Base-by-base conservation (phyloP, 2,329 filamentous ascomycete genomes). In the Monosporascus cannonballus region DNA sequence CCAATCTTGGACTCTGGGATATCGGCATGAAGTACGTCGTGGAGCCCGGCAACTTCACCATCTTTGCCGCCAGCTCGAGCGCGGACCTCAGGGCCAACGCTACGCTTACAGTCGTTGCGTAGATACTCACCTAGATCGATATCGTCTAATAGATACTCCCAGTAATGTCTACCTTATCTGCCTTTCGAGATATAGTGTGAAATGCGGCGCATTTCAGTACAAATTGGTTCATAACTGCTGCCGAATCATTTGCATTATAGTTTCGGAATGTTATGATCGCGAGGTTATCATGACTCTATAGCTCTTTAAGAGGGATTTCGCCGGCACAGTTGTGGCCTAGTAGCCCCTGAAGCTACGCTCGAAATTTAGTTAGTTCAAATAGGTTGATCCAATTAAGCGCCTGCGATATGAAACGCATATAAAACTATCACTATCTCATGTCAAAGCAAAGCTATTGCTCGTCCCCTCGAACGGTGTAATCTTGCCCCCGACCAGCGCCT, bases 381-480 rank as follows among this genome's bases (percentile, higher is more conserved):
- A 41, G 17, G 7, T 41, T 18, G 9, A 18, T n/a, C 18, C 9
- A 11, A 34, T 34, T 14, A 34, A 14, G 11, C 4, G 4, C 30
- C 11, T 34, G 11, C 11, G 3, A 34, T 34, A 5, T 4, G 30
- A 14, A 14, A 34, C 30, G 9, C 3, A 34, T 11, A 34, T 25
- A 47, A 34, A 39, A 36, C 30, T 30, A 20, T 27, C 25, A 50
- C 30, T 14, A 27, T 45, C 47, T 55, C 45, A 68, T 24, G 59
- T 54, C 42, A 75, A 51, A 18, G 62, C 71, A 69, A 86, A 87
- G 50, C 68, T 69, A 47, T 75, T 74, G 63, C 85, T 88, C 8
- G 76, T 75, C 0, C 88, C 89, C 59, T 88, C 81, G 72, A 96
- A 94, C 3, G 79, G 68, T 39, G 73, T 80, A 39, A 94, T 83